These are phyloP conservation scores for Sindora glabra DNA, from an alignment of 306 rosid species.

Conservation along the genomic window DNA sequence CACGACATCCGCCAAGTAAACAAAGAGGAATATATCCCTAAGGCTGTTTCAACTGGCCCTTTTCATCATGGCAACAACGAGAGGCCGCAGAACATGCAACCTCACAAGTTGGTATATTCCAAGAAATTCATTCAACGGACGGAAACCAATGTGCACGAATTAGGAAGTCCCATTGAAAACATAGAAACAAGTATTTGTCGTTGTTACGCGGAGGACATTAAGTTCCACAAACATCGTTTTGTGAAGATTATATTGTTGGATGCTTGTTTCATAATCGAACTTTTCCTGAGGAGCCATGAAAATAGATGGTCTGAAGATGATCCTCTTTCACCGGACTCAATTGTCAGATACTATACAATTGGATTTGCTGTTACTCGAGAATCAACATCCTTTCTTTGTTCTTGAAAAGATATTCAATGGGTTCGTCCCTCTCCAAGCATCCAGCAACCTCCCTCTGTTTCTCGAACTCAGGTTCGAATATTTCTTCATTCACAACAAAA, in stretches of 20 bases:
- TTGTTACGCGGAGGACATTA: background rate
- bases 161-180: background rate
- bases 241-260: background rate
- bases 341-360: background rate
- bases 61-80: background rate
- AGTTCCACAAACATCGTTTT: background rate
- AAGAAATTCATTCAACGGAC: background rate
- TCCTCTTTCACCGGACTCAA: background rate
- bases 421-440: too few relatives aligned
- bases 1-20: background rate
- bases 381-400: too few relatives aligned
- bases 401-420: too few relatives aligned
- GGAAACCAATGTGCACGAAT: background rate
- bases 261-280: too few relatives aligned
- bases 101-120: background rate
- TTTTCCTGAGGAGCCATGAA: background rate
- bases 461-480: too few relatives aligned
- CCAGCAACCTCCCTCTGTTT: too few relatives aligned
- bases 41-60: background rate
- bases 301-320: background rate
- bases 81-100: background rate
- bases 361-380: conserved; percentile 8
- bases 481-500: too few relatives aligned
- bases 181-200: background rate
- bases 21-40: background rate